These are phyloP conservation scores for Erythrobasidium hasegawianum DNA, from an alignment of 1,284 basidiomycete species.

Conservation along the genomic window DNA sequence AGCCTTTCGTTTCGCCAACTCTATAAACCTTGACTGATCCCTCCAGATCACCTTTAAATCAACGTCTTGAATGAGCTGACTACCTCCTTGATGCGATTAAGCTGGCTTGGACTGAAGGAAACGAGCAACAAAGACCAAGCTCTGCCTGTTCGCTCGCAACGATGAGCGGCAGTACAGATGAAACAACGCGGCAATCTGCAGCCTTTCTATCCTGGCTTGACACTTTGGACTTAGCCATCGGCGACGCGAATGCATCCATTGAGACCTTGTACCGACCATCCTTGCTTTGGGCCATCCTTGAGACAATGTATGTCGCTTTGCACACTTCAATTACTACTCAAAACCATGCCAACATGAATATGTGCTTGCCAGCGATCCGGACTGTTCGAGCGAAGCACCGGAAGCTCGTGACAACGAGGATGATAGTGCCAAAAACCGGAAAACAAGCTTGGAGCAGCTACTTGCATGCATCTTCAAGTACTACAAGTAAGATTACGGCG, in stretches of 20 bases:
- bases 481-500: constrained; percentile 3
- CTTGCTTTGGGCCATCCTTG: constrained; percentile 3
- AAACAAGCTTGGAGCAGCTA: constrained; percentile 1
- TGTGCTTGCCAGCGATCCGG: background rate
- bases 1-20: background rate
- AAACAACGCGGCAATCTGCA: constrained; percentile 2
- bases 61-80: background rate
- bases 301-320: constrained; percentile 11
- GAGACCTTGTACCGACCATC: constrained; percentile 11
- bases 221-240: background rate
- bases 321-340: background rate
- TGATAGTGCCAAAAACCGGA: background rate
- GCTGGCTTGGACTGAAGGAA: no score
- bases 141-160: no score
- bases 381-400: background rate
- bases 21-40: background rate
- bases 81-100: background rate
- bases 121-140: no score
- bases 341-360: background rate
- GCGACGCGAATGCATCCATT: background rate
- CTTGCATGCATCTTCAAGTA: constrained; percentile 10
- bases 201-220: constrained; percentile 22
- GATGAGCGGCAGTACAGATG: no score
- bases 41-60: background rate
- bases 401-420: no score